Base-by-base conservation (phyloP, 495 filamentous ascomycete species). In the Cercophora scortea region DNA sequence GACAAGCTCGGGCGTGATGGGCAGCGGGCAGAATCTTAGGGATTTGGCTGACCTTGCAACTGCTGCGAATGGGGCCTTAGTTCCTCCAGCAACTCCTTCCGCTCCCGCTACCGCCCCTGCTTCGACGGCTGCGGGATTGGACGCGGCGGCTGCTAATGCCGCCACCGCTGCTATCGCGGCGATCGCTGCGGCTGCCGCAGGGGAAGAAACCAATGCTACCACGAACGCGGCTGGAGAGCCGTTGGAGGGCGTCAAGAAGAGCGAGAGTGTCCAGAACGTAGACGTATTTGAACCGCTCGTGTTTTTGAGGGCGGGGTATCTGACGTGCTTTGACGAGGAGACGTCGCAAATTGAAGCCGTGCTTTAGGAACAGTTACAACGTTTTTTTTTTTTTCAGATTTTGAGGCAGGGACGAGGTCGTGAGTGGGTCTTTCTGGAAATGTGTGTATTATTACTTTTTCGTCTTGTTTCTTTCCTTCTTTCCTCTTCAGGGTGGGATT, bases 1-100 rank as follows among this genome's bases (percentile, higher is more conserved):
- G 8, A 63, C 64, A 6, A 38, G 50, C 38, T 52, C 48, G 15
- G 51, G 38, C 40, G 0, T 16, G 18, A 3, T 34, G 18, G n/a
- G 16, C 8, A 44, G 45, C 40, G 2, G 49, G 41, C 68, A 71
- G 58, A 69, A 70, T 39, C 47, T 63, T 39, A 82, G 85, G 61
- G 81, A 82, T 52, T 72, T 87, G 8, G 84, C 84, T 2, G 83
- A 86, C 56, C 62, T 87, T 13, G 84, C 83, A 3, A 71, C 74
- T 8, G 71, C 72, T 6, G 61, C 63, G 4, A 66, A 65, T 18
- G 49, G 13, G 36, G 36, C 25, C 5, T 25, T 5, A 5, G 25
- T 5, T 5, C 25, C 25, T 25, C 25, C 25, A 25, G 2, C 25
- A 5, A 2, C 34, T 12, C 32, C 35, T 8, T 13, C 18, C 17